phyloP scores from a whole-genome alignment of 2,329 filamentous ascomycete genomes.

The Cladosporium sp. region DNA sequence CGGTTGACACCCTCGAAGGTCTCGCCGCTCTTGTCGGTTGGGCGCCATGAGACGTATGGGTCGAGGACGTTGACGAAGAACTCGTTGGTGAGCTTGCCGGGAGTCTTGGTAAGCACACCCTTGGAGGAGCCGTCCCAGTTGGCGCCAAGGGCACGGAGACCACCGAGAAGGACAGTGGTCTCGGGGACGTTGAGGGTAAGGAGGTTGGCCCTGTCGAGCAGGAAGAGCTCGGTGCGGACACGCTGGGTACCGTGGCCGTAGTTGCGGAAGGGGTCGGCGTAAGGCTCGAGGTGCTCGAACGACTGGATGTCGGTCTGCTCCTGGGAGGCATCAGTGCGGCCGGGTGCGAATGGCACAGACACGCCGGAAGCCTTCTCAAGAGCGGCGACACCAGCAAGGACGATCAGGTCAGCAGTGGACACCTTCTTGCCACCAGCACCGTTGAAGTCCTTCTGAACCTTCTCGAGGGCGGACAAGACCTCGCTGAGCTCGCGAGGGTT shows the following conservation, averaged over 20 bases:
- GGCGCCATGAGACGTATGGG: constrained; percentile 64
- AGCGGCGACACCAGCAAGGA: constrained; percentile 69
- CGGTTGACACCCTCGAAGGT: constrained; percentile 65
- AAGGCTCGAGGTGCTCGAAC: constrained; percentile 66
- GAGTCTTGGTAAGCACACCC: constrained; percentile 67
- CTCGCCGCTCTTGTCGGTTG: constrained; percentile 53
- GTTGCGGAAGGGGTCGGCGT: constrained; percentile 77
- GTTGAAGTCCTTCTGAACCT: constrained; percentile 68
- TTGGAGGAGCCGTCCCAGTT: constrained; percentile 70
- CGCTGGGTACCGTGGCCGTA: constrained; percentile 64
- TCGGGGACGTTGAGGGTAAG: constrained; percentile 71
- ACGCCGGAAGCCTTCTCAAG: constrained; percentile 70
- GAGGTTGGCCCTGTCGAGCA: constrained; percentile 71
- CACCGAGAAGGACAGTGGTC: constrained; percentile 69
- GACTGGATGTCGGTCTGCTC: constrained; percentile 69
- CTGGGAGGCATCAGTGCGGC: constrained; percentile 69
- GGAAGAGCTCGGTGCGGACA: constrained; percentile 65
- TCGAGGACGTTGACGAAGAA: constrained; percentile 81
- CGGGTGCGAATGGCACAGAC: constrained; percentile 69
- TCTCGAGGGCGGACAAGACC: constrained; percentile 63
- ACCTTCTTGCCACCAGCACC: constrained; percentile 63
- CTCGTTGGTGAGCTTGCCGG: constrained; percentile 72
- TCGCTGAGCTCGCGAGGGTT: constrained; percentile 66
- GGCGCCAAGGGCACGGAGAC: constrained; percentile 66
- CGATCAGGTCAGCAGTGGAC: constrained; percentile 76